Evolutionary conservation across 371 early-diverging fungal species (phyloP).

Genomic region (Rhizopus sp.): DNA sequence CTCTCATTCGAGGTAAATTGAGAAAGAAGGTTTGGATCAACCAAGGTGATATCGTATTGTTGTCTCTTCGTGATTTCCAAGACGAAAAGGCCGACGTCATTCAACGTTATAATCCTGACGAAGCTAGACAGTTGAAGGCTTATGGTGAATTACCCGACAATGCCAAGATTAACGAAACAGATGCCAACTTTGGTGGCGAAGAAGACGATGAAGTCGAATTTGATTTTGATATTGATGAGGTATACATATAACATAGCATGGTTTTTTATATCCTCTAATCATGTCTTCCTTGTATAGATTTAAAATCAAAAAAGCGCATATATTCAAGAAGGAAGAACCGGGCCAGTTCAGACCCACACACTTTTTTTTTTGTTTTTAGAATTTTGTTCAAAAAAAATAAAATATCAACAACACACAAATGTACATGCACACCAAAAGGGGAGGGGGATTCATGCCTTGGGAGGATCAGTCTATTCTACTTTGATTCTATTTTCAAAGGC

Average conservation of each 20-base stretch:
- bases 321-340: background rate
- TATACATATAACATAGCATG: constrained; percentile 25
- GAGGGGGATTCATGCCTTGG: too few relatives aligned
- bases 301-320: constrained; percentile 6
- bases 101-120: constrained; percentile 96
- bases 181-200: constrained; percentile 64
- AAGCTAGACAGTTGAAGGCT: constrained; percentile 95
- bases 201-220: constrained; percentile 85
- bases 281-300: constrained; percentile 6
- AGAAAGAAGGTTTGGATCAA: constrained; percentile 98
- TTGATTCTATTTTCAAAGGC: constrained; percentile 1
- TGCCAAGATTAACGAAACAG: constrained; percentile 81
- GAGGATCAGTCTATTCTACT: background rate
- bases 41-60: constrained; percentile 94
- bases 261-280: background rate
- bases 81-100: constrained; percentile 98
- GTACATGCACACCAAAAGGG: too few relatives aligned
- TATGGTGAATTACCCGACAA: constrained; percentile 98
- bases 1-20: constrained; percentile 98
- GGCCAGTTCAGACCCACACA: too few relatives aligned
- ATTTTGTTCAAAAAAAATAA: too few relatives aligned
- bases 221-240: constrained; percentile 92
- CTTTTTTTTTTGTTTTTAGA: too few relatives aligned
- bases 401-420: too few relatives aligned
- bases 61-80: constrained; percentile 96